phyloP scores from a whole-genome alignment of 208 protist genomes.

The Cochliopodium minus region DNA sequence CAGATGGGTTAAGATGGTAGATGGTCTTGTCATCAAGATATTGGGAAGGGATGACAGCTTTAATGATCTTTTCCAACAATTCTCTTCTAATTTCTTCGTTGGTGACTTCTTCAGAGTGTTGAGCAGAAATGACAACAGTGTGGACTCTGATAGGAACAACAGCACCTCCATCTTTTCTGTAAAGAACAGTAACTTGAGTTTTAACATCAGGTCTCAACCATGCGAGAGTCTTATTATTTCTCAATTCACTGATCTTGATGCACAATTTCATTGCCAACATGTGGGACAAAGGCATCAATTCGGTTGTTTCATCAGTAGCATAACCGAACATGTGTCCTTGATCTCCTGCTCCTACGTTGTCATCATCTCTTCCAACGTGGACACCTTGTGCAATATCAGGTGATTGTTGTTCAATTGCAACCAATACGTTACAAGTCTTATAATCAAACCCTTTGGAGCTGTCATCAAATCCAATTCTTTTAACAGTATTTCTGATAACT shows the following conservation, averaged over 20 bases:
- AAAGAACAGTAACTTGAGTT: conserved; percentile 97
- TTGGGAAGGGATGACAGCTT: conserved; percentile 71
- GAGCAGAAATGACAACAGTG: conserved; percentile 94
- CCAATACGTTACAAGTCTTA: conserved; percentile 88
- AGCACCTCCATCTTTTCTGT: conserved; percentile 66
- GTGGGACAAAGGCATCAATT: conserved; percentile 93
- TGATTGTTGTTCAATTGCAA: conserved; percentile 92
- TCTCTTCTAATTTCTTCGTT: conserved; percentile 74
- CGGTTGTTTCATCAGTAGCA: conserved; percentile 92
- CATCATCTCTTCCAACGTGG: conserved; percentile 63
- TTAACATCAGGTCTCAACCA: conserved; percentile 96
- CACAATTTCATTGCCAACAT: conserved; percentile 76
- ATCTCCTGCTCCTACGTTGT: conserved; percentile 95
- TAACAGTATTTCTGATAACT: conserved; percentile 82
- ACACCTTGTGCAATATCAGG: conserved; percentile 94
- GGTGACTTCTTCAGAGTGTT: conserved; percentile 80
- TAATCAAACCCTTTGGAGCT: conserved; percentile 82
- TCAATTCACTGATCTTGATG: conserved; percentile 75
- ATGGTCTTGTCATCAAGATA: conserved; percentile 80
- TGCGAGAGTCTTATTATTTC: conserved; percentile 66
- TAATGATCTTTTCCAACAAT: conserved; percentile 82
- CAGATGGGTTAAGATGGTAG: conserved; percentile 96
- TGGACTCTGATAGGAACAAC: conserved; percentile 77
- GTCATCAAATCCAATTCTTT: conserved; percentile 92
- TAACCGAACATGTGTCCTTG: conserved; percentile 99